Base-by-base conservation (phyloP, 2,329 filamentous ascomycete genomes). In the Clarireedia monteithiana region DNA sequence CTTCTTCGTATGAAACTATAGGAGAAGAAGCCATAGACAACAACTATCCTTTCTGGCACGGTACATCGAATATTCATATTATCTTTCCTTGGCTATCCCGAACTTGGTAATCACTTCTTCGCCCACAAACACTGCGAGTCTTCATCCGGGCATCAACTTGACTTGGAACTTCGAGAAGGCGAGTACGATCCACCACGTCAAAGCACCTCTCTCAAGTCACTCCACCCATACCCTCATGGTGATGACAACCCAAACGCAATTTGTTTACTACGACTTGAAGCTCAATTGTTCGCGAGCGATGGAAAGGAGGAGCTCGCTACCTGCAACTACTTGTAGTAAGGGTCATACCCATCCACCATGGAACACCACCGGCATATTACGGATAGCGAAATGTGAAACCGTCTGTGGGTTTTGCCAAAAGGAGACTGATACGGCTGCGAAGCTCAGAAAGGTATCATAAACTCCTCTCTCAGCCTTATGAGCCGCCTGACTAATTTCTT, bases 351-450 rank as follows among this genome's bases (percentile, higher is more conserved):
- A 67, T 55, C 62, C 64, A 5, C 61, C 64, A 3, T 66, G 65
- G 65, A 65, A 64, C 50, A 66, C 62, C 2, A 64, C 60, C 0
- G 63, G 65, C 5, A 50, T 66, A 3, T 48, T 67, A 23, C 57
- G 59, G 20, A 65, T 67, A 30, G 64, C 64, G 4, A 66, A 65
- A 52, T 67, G 64, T 50, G 63, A 67, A 49, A 62, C 59, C 2
- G 56, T 67, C 1, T 67, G 65, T 63, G 63, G 65, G 17, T 66
- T 66, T 44, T 67, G 64, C 49, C 62, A 65, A 53, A 67, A 66
- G 48, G 64, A 67, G 53, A 66, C 65, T 5, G 64, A 66, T 51
- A 66, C 64, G 5, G 64, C 65, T 30, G 64, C 63, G 42, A 66
- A 67, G 54, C 55, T 67, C 14, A 60, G 65, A 55, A 67, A 67